Conservation (phyloP, 495 filamentous ascomycete genomes). For the Corynascus novoguineensis region DNA sequence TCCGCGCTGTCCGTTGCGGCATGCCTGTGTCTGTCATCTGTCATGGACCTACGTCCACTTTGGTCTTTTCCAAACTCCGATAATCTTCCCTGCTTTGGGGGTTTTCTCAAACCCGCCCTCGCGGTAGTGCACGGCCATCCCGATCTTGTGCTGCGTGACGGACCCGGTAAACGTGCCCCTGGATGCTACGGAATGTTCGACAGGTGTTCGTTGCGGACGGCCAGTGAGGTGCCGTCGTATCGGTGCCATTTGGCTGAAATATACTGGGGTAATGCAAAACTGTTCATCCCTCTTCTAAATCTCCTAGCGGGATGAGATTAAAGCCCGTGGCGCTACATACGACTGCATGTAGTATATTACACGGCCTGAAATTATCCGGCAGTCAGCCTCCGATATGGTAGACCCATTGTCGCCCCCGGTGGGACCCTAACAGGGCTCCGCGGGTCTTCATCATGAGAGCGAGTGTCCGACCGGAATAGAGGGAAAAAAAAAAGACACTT, state of each 20-base stretch:
- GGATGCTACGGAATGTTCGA: conserved; percentile 1
- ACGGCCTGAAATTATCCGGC: conserved; percentile 6
- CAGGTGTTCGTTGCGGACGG: neutral
- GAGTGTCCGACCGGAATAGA: no score
- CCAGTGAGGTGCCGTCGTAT: neutral
- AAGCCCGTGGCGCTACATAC: neutral
- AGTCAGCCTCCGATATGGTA: neutral
- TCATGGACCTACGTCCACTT: no score
- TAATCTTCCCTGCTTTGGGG: no score
- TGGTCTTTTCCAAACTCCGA: no score
- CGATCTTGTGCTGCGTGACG: neutral
- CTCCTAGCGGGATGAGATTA: neutral
- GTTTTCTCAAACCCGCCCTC: neutral
- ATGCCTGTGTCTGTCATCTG: no score
- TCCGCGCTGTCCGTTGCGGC: no score
- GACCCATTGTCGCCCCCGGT: neutral
- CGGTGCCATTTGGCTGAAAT: no score
- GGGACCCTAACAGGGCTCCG: neutral
- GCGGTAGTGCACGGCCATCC: neutral
- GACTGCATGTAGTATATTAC: no score
- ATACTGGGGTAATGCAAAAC: no score
- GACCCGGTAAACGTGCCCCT: neutral
- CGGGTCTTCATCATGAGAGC: no score
- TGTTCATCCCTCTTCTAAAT: neutral
- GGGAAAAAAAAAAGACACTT: no score